phyloP scores from a whole-genome alignment of 257 asterid species.

The Solanum bulbocastanum region DNA sequence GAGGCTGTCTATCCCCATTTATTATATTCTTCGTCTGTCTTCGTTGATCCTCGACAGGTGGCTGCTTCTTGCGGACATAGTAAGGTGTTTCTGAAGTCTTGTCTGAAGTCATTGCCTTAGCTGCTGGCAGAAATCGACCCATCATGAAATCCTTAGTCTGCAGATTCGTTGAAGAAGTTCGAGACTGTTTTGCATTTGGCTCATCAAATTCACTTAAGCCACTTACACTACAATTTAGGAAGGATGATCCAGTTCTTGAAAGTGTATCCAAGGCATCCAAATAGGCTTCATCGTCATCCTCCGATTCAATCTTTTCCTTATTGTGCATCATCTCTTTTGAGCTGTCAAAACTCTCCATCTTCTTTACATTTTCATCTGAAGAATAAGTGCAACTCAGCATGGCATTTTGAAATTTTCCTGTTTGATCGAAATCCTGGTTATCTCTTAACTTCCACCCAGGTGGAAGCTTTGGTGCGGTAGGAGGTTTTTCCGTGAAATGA shows the following conservation, averaged over 20 bases:
- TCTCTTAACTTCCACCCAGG: constrained; percentile 36
- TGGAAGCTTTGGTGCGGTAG: constrained; percentile 54
- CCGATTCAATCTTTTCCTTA: constrained; percentile 28
- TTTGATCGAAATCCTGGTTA: constrained; percentile 14
- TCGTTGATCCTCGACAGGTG: constrained; percentile 14
- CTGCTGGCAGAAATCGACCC: constrained; percentile 91
- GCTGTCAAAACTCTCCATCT: constrained; percentile 6
- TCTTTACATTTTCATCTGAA: constrained; percentile 7
- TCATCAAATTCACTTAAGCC: constrained; percentile 53
- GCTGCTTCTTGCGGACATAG: constrained; percentile 38
- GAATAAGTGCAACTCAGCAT: background rate
- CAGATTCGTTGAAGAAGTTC: constrained; percentile 19
- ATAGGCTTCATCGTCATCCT: constrained; percentile 39
- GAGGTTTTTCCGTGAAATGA: constrained; percentile 12
- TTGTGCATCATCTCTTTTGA: constrained; percentile 8
- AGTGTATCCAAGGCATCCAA: constrained; percentile 73
- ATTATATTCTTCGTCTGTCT: constrained; percentile 25
- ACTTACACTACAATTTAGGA: constrained; percentile 64
- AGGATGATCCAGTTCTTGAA: constrained; percentile 58
- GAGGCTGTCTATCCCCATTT: constrained; percentile 27
- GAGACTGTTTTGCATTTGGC: constrained; percentile 20
- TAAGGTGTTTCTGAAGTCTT: constrained; percentile 39
- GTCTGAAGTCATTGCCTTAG: constrained; percentile 62
- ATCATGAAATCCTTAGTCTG: constrained; percentile 59
- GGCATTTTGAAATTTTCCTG: background rate